Conservation (phyloP, 805 yeast species). For the Candida ortonii region DNA sequence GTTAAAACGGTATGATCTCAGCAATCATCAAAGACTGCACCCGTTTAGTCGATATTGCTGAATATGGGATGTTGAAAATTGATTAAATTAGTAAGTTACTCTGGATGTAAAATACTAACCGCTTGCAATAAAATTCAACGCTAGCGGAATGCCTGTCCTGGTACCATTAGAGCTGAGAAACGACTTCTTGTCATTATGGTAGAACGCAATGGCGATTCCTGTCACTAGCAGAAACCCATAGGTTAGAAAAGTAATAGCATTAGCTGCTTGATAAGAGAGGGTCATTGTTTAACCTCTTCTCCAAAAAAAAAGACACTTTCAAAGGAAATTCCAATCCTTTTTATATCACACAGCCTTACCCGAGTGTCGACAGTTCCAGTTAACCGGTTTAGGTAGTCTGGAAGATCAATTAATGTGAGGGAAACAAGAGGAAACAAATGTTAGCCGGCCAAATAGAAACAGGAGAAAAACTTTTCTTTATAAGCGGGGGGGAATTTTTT, state of each 20-base stretch:
- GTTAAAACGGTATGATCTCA: constrained; percentile 75
- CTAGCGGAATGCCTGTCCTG: constrained; percentile 73
- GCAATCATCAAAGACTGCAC: constrained; percentile 42
- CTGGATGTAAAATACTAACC: constrained; percentile 50
- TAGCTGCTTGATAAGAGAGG: constrained; percentile 47
- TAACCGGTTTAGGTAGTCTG: too few relatives aligned
- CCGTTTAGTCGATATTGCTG: constrained; percentile 42
- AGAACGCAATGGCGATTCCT: constrained; percentile 60
- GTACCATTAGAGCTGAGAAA: constrained; percentile 80
- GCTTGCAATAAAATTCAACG: constrained; percentile 86
- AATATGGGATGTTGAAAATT: constrained; percentile 14
- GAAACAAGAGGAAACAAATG: too few relatives aligned
- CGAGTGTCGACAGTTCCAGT: too few relatives aligned
- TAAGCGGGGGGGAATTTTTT: too few relatives aligned
- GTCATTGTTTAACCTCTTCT: constrained; percentile 12
- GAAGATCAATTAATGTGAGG: too few relatives aligned
- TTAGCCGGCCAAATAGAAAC: too few relatives aligned
- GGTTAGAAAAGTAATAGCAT: constrained; percentile 62
- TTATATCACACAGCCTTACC: too few relatives aligned
- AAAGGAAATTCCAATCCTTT: too few relatives aligned
- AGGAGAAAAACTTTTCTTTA: too few relatives aligned
- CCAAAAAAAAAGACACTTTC: too few relatives aligned
- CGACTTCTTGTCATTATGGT: constrained; percentile 47
- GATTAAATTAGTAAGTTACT: constrained; percentile 7
- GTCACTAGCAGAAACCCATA: constrained; percentile 52